Percentiles rank a stretch among this genome's conserved stretches.
Evolutionary conservation across 345 rosid species (phyloP).

Genomic region (Pelargonium nanum): DNA sequence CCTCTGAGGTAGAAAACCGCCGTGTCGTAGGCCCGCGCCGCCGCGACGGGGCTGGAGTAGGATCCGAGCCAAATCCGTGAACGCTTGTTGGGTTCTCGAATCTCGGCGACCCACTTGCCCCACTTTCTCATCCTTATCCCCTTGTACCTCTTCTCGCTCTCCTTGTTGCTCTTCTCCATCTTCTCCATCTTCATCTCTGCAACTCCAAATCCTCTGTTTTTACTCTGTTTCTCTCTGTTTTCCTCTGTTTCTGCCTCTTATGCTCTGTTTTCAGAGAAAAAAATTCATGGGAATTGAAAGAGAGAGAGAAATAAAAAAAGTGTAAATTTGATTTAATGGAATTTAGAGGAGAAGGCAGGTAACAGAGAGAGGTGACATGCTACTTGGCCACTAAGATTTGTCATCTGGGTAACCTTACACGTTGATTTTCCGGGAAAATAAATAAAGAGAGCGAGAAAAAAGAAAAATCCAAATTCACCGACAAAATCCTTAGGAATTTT

Average conservation of each 20-base stretch:
- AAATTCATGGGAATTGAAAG: background rate
- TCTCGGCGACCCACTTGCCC: constrained; percentile 99
- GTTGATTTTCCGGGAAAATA: constrained; percentile 8
- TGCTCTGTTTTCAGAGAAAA: background rate
- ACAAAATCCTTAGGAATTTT: constrained; percentile 36
- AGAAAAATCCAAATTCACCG: constrained; percentile 67
- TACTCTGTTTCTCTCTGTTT: background rate
- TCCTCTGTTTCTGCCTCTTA: background rate
- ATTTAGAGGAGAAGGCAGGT: constrained; percentile 11
- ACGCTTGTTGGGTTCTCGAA: constrained; percentile 88
- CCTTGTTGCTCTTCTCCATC: constrained; percentile 17
- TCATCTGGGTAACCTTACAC: constrained; percentile 28
- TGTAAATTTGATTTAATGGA: background rate
- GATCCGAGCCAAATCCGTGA: constrained; percentile 97
- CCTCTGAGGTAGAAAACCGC: constrained; percentile 89
- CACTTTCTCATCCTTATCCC: constrained; percentile 99
- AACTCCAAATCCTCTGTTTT: background rate
- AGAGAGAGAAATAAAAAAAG: constrained; percentile 16
- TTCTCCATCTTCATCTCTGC: constrained; percentile 19
- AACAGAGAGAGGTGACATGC: constrained; percentile 2
- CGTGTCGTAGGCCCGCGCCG: constrained; percentile 95
- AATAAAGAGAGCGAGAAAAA: background rate
- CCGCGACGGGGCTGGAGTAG: constrained; percentile 83
- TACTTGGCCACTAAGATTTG: constrained; percentile 8
- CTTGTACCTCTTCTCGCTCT: constrained; percentile 51